A percentile compares a stretch with the other conserved stretches of the same genome.
phyloP scores from a whole-genome alignment of 1,284 basidiomycete species.

The Cutaneotrichosporon dermatis region DNA sequence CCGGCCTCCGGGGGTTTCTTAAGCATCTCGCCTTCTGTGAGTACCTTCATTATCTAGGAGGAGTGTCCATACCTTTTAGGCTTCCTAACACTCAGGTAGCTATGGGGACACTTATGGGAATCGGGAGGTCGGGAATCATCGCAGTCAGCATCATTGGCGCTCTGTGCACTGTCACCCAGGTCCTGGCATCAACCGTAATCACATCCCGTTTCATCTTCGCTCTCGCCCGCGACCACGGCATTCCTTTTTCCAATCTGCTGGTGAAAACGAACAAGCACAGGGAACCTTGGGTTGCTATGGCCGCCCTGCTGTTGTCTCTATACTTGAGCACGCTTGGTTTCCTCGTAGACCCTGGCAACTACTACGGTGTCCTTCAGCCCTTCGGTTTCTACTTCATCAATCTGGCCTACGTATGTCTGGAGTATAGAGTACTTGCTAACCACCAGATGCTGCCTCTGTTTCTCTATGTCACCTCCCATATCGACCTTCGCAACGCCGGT shows the following conservation, averaged over 20 bases:
- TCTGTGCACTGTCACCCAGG: background rate
- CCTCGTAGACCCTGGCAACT: background rate
- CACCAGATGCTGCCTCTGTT: background rate
- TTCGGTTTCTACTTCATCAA: background rate
- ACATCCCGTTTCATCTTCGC: conserved; percentile 46
- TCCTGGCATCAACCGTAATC: conserved; percentile 40
- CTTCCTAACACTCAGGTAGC: too few relatives aligned
- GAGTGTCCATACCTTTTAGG: too few relatives aligned
- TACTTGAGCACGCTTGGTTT: background rate
- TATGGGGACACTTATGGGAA: background rate
- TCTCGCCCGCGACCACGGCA: too few relatives aligned
- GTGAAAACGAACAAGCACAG: background rate
- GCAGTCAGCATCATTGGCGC: too few relatives aligned
- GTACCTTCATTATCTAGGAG: too few relatives aligned
- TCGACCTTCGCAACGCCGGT: background rate
- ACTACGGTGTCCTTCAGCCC: background rate
- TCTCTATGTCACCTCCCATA: background rate
- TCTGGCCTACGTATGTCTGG: conserved; percentile 1
- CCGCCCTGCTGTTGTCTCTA: background rate
- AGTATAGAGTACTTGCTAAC: background rate
- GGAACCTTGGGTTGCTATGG: background rate
- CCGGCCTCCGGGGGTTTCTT: too few relatives aligned
- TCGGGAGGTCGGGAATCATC: too few relatives aligned
- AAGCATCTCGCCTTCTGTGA: too few relatives aligned
- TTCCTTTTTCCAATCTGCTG: conserved; percentile 27